Conservation (phyloP, 2,329 filamentous ascomycete genomes). For the Alternaria postmessia region DNA sequence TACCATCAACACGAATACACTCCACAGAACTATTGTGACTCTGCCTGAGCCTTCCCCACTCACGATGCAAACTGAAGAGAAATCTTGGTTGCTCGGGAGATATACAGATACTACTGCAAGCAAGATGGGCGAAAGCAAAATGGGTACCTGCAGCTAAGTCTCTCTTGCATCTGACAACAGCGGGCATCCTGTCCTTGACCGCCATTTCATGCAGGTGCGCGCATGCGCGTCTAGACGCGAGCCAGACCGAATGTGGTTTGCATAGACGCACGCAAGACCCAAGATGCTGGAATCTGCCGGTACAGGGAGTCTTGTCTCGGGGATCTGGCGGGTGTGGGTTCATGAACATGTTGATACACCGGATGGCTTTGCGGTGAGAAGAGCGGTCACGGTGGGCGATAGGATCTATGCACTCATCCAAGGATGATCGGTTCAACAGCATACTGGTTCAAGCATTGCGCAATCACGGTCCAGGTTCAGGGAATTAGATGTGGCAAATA, state of each 20-base stretch:
- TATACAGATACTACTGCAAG: constrained; percentile 5
- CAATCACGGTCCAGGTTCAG: background rate
- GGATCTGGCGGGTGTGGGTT: background rate
- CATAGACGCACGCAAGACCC: constrained; percentile 9
- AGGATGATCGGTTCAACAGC: background rate
- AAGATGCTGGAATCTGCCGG: constrained; percentile 12
- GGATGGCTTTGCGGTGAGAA: constrained; percentile 19
- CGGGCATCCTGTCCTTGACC: constrained; percentile 15
- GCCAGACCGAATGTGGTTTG: constrained; percentile 2
- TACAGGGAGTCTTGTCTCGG: constrained; percentile 16
- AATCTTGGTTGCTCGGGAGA: constrained; percentile 3
- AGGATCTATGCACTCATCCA: background rate
- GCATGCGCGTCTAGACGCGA: constrained; percentile 3
- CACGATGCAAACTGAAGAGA: background rate
- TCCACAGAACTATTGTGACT: background rate
- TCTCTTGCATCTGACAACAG: constrained; percentile 6
- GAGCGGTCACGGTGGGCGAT: constrained; percentile 20
- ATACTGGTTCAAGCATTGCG: background rate
- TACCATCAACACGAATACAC: background rate
- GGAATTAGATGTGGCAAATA: background rate
- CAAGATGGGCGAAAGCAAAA: background rate
- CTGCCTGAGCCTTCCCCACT: background rate
- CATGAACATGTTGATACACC: constrained; percentile 10
- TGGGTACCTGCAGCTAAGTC: constrained; percentile 18
- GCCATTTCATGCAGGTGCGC: constrained; percentile 25